A percentile compares a stretch with the other conserved stretches of the same genome.
phyloP scores from a whole-genome alignment of 225 moss, liverwort and hornwort genomes.

The Thuidium tamariscinum region DNA sequence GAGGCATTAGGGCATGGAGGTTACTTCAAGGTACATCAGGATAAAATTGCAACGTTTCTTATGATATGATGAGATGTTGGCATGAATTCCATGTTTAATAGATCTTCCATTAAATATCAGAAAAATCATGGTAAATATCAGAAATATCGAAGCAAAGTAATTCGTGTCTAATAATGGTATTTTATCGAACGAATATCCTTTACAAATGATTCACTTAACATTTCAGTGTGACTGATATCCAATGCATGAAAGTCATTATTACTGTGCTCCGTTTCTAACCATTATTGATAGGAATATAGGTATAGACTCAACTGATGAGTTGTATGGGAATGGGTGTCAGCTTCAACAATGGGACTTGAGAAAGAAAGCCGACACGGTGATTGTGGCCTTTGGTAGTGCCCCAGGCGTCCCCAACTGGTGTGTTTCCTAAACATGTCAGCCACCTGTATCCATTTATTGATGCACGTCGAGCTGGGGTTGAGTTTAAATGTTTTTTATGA shows the following conservation, averaged over 20 bases:
- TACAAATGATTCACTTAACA: background rate
- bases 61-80: background rate
- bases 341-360: slow-evolving; percentile 33
- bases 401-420: slow-evolving; percentile 88
- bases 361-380: slow-evolving; percentile 38
- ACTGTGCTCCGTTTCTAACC: background rate
- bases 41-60: background rate
- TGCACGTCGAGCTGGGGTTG: background rate
- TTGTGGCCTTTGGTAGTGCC: slow-evolving; percentile 85
- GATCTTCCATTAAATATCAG: background rate
- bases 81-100: background rate
- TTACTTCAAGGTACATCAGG: slow-evolving; percentile 63
- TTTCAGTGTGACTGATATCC: background rate
- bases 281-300: background rate
- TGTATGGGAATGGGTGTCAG: slow-evolving; percentile 13
- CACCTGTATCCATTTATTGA: background rate
- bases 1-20: slow-evolving; percentile 52
- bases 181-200: background rate
- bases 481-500: background rate
- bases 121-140: background rate
- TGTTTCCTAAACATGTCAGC: background rate
- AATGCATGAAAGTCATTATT: background rate
- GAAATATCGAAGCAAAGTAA: background rate
- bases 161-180: background rate
- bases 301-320: background rate